A percentile compares a stretch with the other conserved stretches of the same genome.
Conservation (phyloP, 2,329 filamentous ascomycete genomes). For the Stagonosporopsis rhizophila region DNA sequence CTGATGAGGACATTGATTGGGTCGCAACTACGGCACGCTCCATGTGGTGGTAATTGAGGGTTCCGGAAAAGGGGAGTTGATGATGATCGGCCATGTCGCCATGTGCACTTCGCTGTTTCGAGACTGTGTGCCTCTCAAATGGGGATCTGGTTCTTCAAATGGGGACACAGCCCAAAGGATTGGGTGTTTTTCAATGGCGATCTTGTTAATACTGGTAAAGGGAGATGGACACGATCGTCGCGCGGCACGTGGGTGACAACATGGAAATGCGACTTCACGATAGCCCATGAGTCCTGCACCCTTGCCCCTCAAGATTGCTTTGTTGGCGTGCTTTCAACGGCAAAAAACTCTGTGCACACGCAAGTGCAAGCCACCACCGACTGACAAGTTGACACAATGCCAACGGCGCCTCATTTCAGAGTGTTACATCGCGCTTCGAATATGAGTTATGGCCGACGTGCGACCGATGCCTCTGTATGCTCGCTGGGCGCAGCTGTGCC, state of each 20-base stretch:
- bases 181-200: slow-evolving; percentile 18
- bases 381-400: slow-evolving; percentile 22
- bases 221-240: slow-evolving; percentile 18
- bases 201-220: slow-evolving; percentile 19
- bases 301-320: slow-evolving; percentile 2
- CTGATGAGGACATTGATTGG: slow-evolving; percentile 5
- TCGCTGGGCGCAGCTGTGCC: slow-evolving; percentile 3
- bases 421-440: slow-evolving; percentile 29
- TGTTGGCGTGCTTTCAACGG: slow-evolving; percentile 15
- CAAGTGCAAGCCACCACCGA: slow-evolving; percentile 19
- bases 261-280: slow-evolving; percentile 1
- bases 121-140: slow-evolving; percentile 16
- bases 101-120: slow-evolving; percentile 21
- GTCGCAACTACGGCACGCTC: slow-evolving; percentile 7
- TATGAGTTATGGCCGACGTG: slow-evolving; percentile 12
- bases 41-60: slow-evolving; percentile 7
- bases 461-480: slow-evolving; percentile 1
- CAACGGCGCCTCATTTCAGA: slow-evolving; percentile 26
- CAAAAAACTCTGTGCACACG: slow-evolving; percentile 14
- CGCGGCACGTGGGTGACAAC: slow-evolving; percentile 17
- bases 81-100: slow-evolving; percentile 18
- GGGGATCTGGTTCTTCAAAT: slow-evolving; percentile 18
- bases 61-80: slow-evolving; percentile 18
- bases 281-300: slow-evolving; percentile 5
- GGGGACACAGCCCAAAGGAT: slow-evolving; percentile 10